Conservation (phyloP, 2,329 filamentous ascomycete genomes). For the Penicillium sp. region DNA sequence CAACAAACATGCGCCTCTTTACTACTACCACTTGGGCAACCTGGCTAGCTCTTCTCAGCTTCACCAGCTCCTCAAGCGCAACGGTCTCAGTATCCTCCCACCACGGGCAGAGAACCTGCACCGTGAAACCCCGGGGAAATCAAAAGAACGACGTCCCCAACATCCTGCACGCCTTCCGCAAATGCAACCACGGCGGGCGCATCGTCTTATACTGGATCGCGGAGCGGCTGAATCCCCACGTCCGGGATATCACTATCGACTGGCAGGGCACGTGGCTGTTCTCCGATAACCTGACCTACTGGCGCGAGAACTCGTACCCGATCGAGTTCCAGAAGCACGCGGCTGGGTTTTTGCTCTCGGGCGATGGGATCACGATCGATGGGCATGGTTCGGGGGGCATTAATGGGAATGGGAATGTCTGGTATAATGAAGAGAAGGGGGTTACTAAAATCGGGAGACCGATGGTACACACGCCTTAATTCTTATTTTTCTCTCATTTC, state of each 20-base stretch:
- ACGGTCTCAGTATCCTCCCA: not conserved
- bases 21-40: not conserved
- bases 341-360: constrained; percentile 59
- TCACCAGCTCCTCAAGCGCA: not conserved
- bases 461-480: constrained; percentile 37
- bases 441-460: constrained; percentile 56
- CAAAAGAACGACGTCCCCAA: constrained; percentile 47
- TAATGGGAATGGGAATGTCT: constrained; percentile 59
- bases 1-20: not conserved
- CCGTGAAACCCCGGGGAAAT: constrained; percentile 28
- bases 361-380: constrained; percentile 56
- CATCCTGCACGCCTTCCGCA: constrained; percentile 46
- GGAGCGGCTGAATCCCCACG: constrained; percentile 54
- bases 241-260: constrained; percentile 57
- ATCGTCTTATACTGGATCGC: constrained; percentile 62
- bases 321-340: constrained; percentile 61
- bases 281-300: constrained; percentile 58
- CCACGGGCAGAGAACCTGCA: not conserved
- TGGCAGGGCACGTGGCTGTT: constrained; percentile 60
- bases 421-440: constrained; percentile 57
- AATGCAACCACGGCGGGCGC: constrained; percentile 48
- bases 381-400: constrained; percentile 60
- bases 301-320: constrained; percentile 59
- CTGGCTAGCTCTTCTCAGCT: not conserved
- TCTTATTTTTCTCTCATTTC: not conserved